These are phyloP conservation scores for Pyrenophora seminiperda DNA, from an alignment of 2,329 filamentous ascomycete genomes.

Conservation along the genomic window DNA sequence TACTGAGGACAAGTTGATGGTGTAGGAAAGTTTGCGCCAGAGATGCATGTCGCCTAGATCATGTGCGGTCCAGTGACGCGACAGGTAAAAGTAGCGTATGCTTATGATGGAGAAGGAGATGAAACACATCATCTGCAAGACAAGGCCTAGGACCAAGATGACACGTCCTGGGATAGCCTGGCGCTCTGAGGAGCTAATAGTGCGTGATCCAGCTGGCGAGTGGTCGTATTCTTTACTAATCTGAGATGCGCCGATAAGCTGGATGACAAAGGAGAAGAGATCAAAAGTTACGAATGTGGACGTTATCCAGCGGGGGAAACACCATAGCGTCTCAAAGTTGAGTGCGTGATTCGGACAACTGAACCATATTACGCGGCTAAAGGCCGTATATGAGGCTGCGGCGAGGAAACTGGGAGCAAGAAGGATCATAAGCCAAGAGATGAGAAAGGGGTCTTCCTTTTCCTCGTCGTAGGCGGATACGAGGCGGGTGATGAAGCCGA, in stretches of 20 bases:
- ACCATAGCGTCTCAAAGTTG: constrained; percentile 51
- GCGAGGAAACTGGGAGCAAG: constrained; percentile 58
- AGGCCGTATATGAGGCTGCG: constrained; percentile 57
- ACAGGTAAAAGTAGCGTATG: constrained; percentile 44
- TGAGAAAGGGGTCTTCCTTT: constrained; percentile 45
- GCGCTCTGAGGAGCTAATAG: constrained; percentile 45
- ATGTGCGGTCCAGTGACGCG: constrained; percentile 33
- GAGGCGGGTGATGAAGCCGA: constrained; percentile 60
- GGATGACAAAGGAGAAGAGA: constrained; percentile 55
- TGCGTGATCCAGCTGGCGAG: constrained; percentile 46
- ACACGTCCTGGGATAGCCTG: constrained; percentile 38
- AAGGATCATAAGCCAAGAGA: constrained; percentile 54
- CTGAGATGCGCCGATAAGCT: constrained; percentile 52
- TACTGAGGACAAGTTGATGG: constrained; percentile 42
- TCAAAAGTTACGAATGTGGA: constrained; percentile 57
- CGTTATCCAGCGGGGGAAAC: constrained; percentile 53
- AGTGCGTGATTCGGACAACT: constrained; percentile 46
- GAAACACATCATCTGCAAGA: constrained; percentile 59
- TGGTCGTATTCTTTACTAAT: constrained; percentile 45
- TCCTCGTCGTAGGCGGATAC: constrained; percentile 47
- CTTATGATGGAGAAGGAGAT: constrained; percentile 54
- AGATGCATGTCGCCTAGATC: constrained; percentile 46
- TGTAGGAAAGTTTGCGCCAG: constrained; percentile 42
- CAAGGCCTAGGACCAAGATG: constrained; percentile 54
- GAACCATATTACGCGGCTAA: constrained; percentile 54